Evolutionary conservation across 352 stramenopile species (phyloP), one percentile per base, ranked within the genome.

Genomic region (Phytophthora syringae): DNA sequence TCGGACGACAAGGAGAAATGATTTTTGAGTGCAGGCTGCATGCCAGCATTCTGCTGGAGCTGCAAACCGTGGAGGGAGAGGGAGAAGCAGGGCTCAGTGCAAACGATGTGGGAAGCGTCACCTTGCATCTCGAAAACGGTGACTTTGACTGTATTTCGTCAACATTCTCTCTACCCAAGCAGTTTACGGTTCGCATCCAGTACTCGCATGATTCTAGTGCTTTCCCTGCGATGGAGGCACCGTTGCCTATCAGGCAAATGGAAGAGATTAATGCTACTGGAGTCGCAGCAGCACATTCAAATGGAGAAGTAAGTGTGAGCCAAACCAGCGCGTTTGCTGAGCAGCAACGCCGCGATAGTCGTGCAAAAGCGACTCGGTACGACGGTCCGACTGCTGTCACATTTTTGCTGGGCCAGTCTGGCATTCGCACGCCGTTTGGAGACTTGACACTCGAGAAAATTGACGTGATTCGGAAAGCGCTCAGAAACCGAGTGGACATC

Each of bases 61-160:
- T 80, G n/a, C 70, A 76, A 65, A 40, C 58, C 36, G 66, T 70
- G 4, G 56, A 76, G 10, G 61, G n/a, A n/a, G n/a, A n/a, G n/a
- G n/a, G 30, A 21, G 62, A 79, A 37, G 45, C 48, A 11, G 45
- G 60, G 36, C 43, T 70, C n/a, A 45, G 58, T 24, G 21, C 52
- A 40, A 60, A 81, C 24, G 72, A 81, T 52, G 73, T 72, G 6
- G 76, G 80, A 16, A 60, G 88, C 13, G 56, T 75, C 21, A 88
- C 74, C 25, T 40, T 96, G 37, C 74, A 63, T 3, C 63, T 94
- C 6, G 77, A 84, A 16, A 84, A 82, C 11, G 88, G 86, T 13
- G 88, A 95, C 52, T 96, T 96, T 48, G 88, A 96, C 60, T 91
- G 72, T 55, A 84, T 94, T 50, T 93, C 88, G 1, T 78, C 70